A percentile compares a stretch with the other conserved stretches of the same genome.
These are phyloP conservation scores for Chenopodium suecicum DNA, from an alignment of 148 eudicot species.

Conservation along the genomic window DNA sequence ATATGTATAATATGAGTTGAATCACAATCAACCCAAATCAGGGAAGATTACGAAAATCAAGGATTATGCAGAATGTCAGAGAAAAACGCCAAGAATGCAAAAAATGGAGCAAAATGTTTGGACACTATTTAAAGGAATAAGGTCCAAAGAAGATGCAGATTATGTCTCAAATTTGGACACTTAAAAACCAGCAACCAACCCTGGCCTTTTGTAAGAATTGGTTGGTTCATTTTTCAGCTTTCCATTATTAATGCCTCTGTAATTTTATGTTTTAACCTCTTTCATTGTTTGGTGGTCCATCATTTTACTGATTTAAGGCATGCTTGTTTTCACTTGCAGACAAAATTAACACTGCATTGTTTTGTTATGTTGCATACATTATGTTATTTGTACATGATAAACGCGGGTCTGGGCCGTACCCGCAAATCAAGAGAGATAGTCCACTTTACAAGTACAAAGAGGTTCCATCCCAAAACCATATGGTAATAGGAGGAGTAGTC, in stretches of 20 bases:
- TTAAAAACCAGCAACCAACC: background rate
- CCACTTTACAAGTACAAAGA: no score
- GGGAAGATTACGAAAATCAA: background rate
- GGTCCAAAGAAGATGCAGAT: constrained; percentile 1
- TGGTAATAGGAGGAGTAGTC: no score
- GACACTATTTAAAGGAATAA: background rate
- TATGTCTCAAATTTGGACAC: constrained; percentile 21
- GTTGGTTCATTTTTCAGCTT: constrained; percentile 19
- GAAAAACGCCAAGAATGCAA: background rate
- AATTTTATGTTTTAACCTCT: constrained; percentile 4
- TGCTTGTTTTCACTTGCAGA: constrained; percentile 20
- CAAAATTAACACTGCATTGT: background rate
- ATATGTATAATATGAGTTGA: background rate
- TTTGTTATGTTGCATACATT: no score
- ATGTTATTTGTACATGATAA: background rate
- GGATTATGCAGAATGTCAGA: background rate
- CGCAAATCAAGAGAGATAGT: no score
- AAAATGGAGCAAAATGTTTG: background rate
- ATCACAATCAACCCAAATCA: background rate
- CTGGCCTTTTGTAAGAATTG: constrained; percentile 15
- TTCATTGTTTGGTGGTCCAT: constrained; percentile 21
- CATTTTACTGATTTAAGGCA: background rate
- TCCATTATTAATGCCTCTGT: constrained; percentile 23
- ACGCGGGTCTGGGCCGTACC: no score
- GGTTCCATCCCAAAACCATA: no score